A percentile compares a stretch with the other conserved stretches of the same genome.
phyloP scores from a whole-genome alignment of 257 asterid species.

The Solanum appendiculatum region DNA sequence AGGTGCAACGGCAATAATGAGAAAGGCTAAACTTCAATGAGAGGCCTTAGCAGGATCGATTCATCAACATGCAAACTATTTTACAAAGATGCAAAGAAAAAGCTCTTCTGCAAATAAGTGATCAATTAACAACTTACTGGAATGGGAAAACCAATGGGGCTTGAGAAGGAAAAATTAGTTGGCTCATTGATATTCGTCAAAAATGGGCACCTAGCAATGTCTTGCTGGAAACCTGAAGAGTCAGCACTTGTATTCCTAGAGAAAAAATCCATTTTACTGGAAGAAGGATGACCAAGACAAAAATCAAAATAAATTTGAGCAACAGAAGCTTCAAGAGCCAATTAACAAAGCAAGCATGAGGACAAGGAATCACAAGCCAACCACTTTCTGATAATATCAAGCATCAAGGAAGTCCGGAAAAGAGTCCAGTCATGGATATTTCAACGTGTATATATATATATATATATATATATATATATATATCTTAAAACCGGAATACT shows the following conservation, averaged over 20 bases:
- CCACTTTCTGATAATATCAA: not conserved
- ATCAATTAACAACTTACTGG: conserved; percentile 37
- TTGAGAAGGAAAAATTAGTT: conserved; percentile 71
- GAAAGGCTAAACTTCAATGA: not conserved
- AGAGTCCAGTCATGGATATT: not conserved
- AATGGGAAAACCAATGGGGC: conserved; percentile 40
- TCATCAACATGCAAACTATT: not conserved
- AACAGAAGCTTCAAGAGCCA: not conserved
- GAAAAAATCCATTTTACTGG: conserved; percentile 53
- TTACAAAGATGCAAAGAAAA: not conserved
- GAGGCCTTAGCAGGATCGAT: not conserved
- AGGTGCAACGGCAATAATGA: not conserved
- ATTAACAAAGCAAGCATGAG: not conserved
- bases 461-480: too few relatives aligned
- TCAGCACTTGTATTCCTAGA: conserved; percentile 43
- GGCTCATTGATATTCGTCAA: conserved; percentile 88
- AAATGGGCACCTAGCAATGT: conserved; percentile 75
- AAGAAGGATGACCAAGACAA: conserved; percentile 35
- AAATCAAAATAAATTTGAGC: not conserved
- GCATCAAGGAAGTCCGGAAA: not conserved
- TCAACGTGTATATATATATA: too few relatives aligned
- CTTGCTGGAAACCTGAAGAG: conserved; percentile 42
- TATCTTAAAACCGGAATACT: not conserved
- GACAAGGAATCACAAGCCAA: not conserved
- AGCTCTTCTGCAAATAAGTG: not conserved